Conservation (phyloP, 352 stramenopile genomes). For the Poterioochromonas sp. region DNA sequence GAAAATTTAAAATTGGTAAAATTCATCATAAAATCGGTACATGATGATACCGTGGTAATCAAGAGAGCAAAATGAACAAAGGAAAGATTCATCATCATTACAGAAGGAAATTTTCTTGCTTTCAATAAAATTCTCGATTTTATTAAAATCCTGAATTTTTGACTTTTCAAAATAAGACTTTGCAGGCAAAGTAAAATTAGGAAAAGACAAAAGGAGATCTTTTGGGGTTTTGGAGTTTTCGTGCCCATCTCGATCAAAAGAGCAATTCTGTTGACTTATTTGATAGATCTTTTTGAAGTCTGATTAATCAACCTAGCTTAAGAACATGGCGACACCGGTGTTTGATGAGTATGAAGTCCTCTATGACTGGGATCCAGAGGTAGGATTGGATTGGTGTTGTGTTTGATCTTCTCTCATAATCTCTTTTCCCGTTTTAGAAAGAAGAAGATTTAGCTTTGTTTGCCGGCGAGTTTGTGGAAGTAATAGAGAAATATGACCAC, state of each 20-base stretch:
- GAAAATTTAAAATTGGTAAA: conserved; percentile 7
- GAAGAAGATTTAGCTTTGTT: background rate
- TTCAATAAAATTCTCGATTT: background rate
- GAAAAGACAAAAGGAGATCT: background rate
- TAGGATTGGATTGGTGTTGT: background rate
- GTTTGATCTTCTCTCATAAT: background rate
- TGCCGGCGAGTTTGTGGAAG: background rate
- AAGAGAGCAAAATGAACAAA: too few relatives aligned
- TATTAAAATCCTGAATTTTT: background rate
- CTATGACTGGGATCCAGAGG: conserved; percentile 15
- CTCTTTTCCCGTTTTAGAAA: background rate
- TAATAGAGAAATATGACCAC: background rate
- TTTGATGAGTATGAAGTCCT: conserved; percentile 23
- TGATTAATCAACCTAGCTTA: too few relatives aligned
- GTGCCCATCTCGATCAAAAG: too few relatives aligned
- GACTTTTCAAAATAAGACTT: background rate
- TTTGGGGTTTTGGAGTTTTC: background rate
- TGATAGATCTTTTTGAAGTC: too few relatives aligned
- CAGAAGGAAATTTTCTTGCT: too few relatives aligned
- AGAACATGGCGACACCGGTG: background rate
- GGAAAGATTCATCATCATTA: too few relatives aligned
- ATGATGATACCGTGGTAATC: too few relatives aligned
- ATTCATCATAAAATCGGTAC: conserved; percentile 21
- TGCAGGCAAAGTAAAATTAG: background rate
- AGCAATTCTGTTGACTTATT: too few relatives aligned